These are phyloP conservation scores for Mortierella alpina DNA, from an alignment of 192 early-diverging fungal genomes.

Conservation along the genomic window DNA sequence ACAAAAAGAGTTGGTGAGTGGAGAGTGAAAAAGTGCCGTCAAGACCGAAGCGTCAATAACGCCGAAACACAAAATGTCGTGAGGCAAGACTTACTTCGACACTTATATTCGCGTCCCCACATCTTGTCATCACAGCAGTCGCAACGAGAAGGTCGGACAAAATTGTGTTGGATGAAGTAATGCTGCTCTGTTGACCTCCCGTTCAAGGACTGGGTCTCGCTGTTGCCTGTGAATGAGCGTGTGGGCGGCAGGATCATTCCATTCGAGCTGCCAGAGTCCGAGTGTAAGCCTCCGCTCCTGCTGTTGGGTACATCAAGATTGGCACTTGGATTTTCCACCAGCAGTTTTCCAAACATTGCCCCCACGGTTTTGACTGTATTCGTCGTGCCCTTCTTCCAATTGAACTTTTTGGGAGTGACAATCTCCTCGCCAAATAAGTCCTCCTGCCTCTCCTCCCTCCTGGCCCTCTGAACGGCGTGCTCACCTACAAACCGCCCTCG, in stretches of 20 bases:
- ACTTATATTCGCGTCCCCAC: constrained; percentile 64
- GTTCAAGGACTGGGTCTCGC: constrained; percentile 39
- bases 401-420: constrained; percentile 63
- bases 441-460: constrained; percentile 41
- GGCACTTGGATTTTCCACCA: constrained; percentile 15
- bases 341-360: constrained; percentile 49
- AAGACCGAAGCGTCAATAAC: background rate
- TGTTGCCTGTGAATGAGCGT: constrained; percentile 29
- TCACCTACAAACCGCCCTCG: background rate
- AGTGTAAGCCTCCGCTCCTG: background rate
- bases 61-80: background rate
- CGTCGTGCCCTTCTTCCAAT: constrained; percentile 60
- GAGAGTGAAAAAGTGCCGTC: background rate
- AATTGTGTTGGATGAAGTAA: constrained; percentile 49
- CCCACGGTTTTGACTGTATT: constrained; percentile 53
- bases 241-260: constrained; percentile 44
- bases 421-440: constrained; percentile 52
- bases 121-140: constrained; percentile 68
- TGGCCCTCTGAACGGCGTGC: constrained; percentile 20
- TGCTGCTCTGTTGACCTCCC: constrained; percentile 34
- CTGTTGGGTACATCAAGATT: constrained; percentile 9
- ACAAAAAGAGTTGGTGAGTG: background rate
- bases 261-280: constrained; percentile 41
- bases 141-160: constrained; percentile 60
- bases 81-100: constrained; percentile 45